These are phyloP conservation scores for Striga asiatica DNA, from an alignment of 257 asterid species.

Conservation along the genomic window DNA sequence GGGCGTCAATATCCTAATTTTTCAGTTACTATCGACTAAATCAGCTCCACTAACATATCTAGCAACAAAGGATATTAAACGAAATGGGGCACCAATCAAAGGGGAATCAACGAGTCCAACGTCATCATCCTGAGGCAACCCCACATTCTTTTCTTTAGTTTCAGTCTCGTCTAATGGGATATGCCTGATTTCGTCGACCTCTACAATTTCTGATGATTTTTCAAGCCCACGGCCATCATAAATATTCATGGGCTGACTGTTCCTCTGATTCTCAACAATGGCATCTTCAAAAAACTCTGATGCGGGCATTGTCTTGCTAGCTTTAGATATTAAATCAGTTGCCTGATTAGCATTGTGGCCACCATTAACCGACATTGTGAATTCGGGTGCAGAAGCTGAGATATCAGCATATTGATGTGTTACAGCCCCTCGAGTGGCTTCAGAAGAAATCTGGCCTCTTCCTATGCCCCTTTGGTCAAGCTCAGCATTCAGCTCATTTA, in stretches of 20 bases:
- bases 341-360: slow-evolving; percentile 8
- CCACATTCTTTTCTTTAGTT: slow-evolving; percentile 16
- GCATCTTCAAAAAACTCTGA: slow-evolving; percentile 28
- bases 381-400: slow-evolving; percentile 18
- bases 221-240: slow-evolving; percentile 11
- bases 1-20: slow-evolving; percentile 13
- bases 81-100: slow-evolving; percentile 92
- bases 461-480: slow-evolving; percentile 29
- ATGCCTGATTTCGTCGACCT: slow-evolving; percentile 61
- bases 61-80: slow-evolving; percentile 81
- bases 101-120: slow-evolving; percentile 68
- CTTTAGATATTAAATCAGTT: slow-evolving; percentile 24
- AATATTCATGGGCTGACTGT: slow-evolving; percentile 16
- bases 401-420: slow-evolving; percentile 25
- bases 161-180: slow-evolving; percentile 61
- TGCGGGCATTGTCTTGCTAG: slow-evolving; percentile 19
- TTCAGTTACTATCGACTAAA: slow-evolving; percentile 45
- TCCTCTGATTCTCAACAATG: slow-evolving; percentile 23
- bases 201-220: slow-evolving; percentile 32
- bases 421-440: slow-evolving; percentile 18
- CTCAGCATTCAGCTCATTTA: slow-evolving; percentile 42
- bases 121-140: slow-evolving; percentile 21
- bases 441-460: slow-evolving; percentile 19
- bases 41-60: slow-evolving; percentile 97
- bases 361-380: slow-evolving; percentile 19